Evolutionary conservation across 148 eudicot genomes (phyloP).

Genomic region (Salicornia ramosissima): DNA sequence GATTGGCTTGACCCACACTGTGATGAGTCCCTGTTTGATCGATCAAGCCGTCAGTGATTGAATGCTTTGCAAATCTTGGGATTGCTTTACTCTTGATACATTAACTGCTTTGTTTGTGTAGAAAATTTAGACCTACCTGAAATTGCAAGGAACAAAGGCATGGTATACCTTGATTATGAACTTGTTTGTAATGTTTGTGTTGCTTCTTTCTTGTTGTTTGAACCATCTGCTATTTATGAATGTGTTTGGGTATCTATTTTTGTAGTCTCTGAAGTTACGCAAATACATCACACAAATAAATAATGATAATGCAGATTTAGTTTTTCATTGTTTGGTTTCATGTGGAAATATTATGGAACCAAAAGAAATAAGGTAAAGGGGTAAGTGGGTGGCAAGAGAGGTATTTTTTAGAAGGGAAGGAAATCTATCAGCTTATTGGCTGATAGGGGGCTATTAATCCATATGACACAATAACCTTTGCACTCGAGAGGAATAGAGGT

Average conservation of each 20-base stretch:
- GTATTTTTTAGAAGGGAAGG: too few relatives aligned
- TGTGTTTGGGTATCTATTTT: background rate
- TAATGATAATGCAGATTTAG: too few relatives aligned
- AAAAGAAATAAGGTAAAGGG: too few relatives aligned
- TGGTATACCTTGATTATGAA: constrained; percentile 6
- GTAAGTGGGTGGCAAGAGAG: too few relatives aligned
- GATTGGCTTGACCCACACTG: constrained; percentile 99
- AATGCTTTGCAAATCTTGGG: constrained; percentile 10
- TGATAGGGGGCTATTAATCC: too few relatives aligned
- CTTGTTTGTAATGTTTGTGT: constrained; percentile 2
- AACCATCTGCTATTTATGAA: background rate
- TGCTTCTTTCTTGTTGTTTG: background rate
- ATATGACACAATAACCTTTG: too few relatives aligned
- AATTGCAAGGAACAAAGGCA: background rate
- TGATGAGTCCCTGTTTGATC: constrained; percentile 73
- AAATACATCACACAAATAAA: too few relatives aligned
- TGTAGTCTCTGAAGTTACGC: background rate
- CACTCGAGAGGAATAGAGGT: too few relatives aligned
- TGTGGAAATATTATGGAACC: too few relatives aligned
- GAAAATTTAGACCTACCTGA: background rate
- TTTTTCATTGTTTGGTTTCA: too few relatives aligned
- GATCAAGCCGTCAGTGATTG: constrained; percentile 33
- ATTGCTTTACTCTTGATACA: background rate
- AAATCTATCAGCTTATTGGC: too few relatives aligned
- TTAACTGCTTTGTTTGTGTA: background rate